Percentiles rank a stretch among this genome's conserved stretches.
Conservation (phyloP, 164 flowering plant species). For the Liquidambar formosana region DNA sequence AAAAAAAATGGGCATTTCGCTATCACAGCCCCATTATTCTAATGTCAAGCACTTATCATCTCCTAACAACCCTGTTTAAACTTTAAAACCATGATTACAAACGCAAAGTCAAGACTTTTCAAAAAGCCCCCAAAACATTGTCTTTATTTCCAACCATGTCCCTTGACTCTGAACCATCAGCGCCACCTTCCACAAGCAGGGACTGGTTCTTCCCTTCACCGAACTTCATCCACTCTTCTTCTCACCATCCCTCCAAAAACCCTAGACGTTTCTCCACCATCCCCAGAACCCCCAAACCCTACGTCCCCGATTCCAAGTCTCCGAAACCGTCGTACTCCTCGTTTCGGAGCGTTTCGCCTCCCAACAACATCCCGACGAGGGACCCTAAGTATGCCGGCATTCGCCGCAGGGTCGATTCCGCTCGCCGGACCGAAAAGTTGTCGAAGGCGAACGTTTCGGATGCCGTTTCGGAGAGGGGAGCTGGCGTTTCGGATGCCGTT, state of each 20-base stretch:
- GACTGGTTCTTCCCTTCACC: constrained; percentile 79
- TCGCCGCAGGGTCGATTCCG: constrained; percentile 29
- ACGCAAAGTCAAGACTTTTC: too few species aligned
- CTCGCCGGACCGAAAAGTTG: constrained; percentile 21
- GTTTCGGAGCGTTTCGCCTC: constrained; percentile 23
- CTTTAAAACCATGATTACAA: too few species aligned
- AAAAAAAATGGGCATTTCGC: too few species aligned
- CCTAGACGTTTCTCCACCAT: constrained; percentile 35
- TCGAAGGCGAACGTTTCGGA: constrained; percentile 15
- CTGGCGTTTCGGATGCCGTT: background rate
- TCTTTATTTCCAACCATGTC: constrained; percentile 32
- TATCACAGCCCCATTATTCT: too few species aligned
- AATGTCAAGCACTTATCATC: background rate
- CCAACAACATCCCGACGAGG: constrained; percentile 15
- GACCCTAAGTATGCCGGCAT: constrained; percentile 30
- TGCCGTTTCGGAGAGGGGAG: background rate
- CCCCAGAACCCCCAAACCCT: constrained; percentile 17
- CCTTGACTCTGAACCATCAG: constrained; percentile 27
- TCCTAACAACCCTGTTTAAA: background rate
- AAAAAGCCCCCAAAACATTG: constrained; percentile 2
- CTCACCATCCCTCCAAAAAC: constrained; percentile 18
- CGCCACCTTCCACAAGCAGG: constrained; percentile 40
- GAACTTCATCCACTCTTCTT: constrained; percentile 35
- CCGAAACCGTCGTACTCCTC: constrained; percentile 16
- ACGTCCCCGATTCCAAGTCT: constrained; percentile 16